Base-by-base conservation (phyloP, 2,329 filamentous ascomycete genomes). In the Pseudophaeomoniella oleicola region DNA sequence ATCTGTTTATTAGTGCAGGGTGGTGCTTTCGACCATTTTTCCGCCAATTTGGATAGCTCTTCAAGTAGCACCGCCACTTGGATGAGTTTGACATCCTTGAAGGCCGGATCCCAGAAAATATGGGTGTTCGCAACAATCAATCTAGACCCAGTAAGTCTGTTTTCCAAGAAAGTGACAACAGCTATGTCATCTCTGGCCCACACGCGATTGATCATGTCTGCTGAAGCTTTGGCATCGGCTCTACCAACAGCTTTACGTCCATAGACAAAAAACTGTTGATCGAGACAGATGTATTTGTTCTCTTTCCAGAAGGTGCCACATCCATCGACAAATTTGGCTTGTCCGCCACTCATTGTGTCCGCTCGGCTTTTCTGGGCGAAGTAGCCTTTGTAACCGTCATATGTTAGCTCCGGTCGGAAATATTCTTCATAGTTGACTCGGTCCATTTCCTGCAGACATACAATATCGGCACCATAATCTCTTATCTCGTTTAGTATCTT, bases 101-200 rank as follows among this genome's bases (percentile, higher is more conserved):
- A 79, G 3, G 73, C 78, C 2, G 85, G 84, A 50, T 98, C 87
- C 90, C 90, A 98, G 50, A 85, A 92, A 36, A 96, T 69, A 64
- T 98, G 90, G 4, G 84, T 83, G 53, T 96, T 96, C 46, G 85
- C 85, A 22, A 96, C 77, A 44, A 98, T 93, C 51, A 96, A 65
- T 39, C 90, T 78, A 11, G 85, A 78, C n/a, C 90, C 90, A 0
- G 88, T 94, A 42, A 74, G 65, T 27, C 88, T 76, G 50, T 93
- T 94, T 59, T 98, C 90, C 43, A 98, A 75, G 64, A 96, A 93
- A 38, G 81, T 77, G 34, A 94, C 75, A 34, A 94, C 80, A 12
- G 82, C 90, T 57, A 98, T 94, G 55, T 96, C 88, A 66, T 98
- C 90, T 61, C 90, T 85, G 42, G 88, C 87, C 90, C 94, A 96